Conservation (phyloP, 2,329 filamentous ascomycete genomes). For the Sphaerulina musiva region DNA sequence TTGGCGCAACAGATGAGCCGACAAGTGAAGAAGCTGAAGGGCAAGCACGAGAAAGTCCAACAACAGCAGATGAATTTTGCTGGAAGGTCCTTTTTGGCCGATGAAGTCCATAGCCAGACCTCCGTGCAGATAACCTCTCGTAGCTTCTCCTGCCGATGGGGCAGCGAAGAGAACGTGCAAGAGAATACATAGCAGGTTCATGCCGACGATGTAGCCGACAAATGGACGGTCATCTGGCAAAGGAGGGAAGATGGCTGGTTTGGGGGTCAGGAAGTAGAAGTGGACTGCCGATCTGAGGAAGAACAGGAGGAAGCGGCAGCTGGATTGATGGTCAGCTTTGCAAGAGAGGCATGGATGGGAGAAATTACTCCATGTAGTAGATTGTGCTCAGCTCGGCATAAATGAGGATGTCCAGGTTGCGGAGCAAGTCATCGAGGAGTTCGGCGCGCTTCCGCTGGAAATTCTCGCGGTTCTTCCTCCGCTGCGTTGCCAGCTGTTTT, state of each 20-base stretch:
- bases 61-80: slow-evolving; percentile 46
- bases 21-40: slow-evolving; percentile 53
- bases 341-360: too few relatives aligned
- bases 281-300: slow-evolving; percentile 50
- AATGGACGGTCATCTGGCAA: slow-evolving; percentile 46
- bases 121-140: slow-evolving; percentile 53
- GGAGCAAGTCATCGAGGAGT: slow-evolving; percentile 51
- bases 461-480: slow-evolving; percentile 30
- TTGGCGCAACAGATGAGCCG: slow-evolving; percentile 48
- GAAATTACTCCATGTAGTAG: slow-evolving; percentile 57
- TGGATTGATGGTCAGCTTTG: slow-evolving; percentile 17
- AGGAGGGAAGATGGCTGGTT: slow-evolving; percentile 47
- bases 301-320: slow-evolving; percentile 53
- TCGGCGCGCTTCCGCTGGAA: slow-evolving; percentile 40
- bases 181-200: slow-evolving; percentile 51
- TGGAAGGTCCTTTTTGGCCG: slow-evolving; percentile 53
- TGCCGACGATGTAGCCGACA: slow-evolving; percentile 48
- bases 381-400: slow-evolving; percentile 56
- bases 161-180: slow-evolving; percentile 43
- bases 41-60: slow-evolving; percentile 50
- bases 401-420: slow-evolving; percentile 53
- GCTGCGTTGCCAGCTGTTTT: slow-evolving; percentile 21
- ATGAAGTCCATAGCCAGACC: slow-evolving; percentile 60
- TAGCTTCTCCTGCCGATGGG: slow-evolving; percentile 43
- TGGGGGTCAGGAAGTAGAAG: slow-evolving; percentile 54